Percentiles rank a stretch among this genome's conserved stretches.
Conservation (phyloP, 1,284 basidiomycete genomes). For the Papiliotrema flavescens region DNA sequence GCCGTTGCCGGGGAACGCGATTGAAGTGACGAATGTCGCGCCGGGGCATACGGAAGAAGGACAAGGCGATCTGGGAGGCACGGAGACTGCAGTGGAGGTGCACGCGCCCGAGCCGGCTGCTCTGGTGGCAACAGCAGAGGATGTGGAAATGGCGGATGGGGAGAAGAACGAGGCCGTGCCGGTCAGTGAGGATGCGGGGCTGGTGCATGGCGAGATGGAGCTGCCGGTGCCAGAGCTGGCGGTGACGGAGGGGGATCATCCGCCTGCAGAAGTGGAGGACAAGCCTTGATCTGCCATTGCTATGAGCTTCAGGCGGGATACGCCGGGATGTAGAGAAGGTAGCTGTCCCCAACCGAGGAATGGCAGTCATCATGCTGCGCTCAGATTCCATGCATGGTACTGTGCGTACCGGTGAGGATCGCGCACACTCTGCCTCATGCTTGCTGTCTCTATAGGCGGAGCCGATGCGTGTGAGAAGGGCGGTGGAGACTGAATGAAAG, state of each 20-base stretch:
- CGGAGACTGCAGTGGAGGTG: constrained; percentile 17
- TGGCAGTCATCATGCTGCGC: too few relatives aligned
- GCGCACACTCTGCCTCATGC: too few relatives aligned
- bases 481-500: background rate
- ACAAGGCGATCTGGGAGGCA: constrained; percentile 13
- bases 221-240: constrained; percentile 21
- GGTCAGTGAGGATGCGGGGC: constrained; percentile 20
- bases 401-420: too few relatives aligned
- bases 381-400: too few relatives aligned
- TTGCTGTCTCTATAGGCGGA: too few relatives aligned
- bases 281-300: background rate
- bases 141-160: background rate
- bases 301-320: background rate
- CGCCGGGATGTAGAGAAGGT: too few relatives aligned
- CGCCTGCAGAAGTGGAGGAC: constrained; percentile 15
- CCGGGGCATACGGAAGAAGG: constrained; percentile 24
- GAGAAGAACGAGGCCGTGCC: constrained; percentile 9
- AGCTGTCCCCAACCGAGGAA: too few relatives aligned
- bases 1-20: constrained; percentile 29
- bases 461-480: too few relatives aligned
- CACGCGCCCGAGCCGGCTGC: constrained; percentile 6
- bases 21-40: constrained; percentile 25
- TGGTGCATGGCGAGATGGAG: constrained; percentile 33
- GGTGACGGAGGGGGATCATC: constrained; percentile 18
- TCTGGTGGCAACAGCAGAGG: constrained; percentile 1